Evolutionary conservation across 2,329 filamentous ascomycete genomes (phyloP).

Genomic region (Pseudopithomyces chartarum): DNA sequence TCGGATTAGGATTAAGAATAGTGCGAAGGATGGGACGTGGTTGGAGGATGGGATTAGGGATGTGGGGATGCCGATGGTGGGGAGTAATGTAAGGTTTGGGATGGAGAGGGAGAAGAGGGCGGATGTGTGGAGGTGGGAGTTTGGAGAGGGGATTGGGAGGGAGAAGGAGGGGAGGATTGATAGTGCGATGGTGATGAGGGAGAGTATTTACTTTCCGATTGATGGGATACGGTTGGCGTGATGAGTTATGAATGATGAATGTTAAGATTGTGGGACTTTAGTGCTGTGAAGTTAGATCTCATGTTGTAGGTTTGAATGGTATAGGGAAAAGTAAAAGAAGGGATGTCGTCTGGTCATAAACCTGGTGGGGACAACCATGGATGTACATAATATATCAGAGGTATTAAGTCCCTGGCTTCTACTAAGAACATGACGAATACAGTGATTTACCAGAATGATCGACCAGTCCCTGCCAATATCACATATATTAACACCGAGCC

Average conservation of each 20-base stretch:
- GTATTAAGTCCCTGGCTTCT: no score
- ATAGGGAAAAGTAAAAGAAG: not conserved
- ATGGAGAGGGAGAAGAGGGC: conserved; percentile 19
- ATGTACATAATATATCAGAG: no score
- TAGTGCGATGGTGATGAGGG: conserved; percentile 12
- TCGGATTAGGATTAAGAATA: conserved; percentile 17
- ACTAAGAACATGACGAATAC: no score
- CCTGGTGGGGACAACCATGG: no score
- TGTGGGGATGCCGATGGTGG: conserved; percentile 13
- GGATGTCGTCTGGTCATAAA: not conserved
- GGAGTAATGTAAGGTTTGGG: conserved; percentile 7
- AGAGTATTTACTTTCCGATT: conserved; percentile 7
- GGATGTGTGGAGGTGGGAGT: conserved; percentile 24
- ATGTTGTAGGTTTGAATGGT: not conserved
- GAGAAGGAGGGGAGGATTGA: conserved; percentile 11
- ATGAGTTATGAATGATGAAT: not conserved
- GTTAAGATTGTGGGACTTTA: not conserved
- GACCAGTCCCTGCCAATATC: no score
- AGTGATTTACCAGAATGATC: no score
- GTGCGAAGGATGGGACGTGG: conserved; percentile 19
- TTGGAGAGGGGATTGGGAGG: conserved; percentile 12
- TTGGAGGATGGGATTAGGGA: conserved; percentile 20
- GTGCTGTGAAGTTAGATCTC: not conserved
- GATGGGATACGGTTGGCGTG: not conserved
- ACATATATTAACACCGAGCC: no score